These are phyloP conservation scores for Diutina ranongensis DNA, from an alignment of 1,139 yeast species.

Conservation along the genomic window DNA sequence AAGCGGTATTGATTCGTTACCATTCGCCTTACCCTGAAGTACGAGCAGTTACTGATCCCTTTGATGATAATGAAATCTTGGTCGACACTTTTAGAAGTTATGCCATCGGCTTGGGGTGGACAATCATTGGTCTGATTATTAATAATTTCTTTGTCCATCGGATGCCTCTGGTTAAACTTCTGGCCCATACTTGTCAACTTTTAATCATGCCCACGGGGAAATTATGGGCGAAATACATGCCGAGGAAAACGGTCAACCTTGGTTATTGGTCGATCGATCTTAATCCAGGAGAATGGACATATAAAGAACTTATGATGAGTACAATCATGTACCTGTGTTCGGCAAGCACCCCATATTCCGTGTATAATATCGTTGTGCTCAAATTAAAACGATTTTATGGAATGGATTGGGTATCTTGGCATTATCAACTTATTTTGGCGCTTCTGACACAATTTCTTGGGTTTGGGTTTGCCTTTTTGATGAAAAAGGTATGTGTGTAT, in stretches of 20 bases:
- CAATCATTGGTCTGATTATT: constrained; percentile 29
- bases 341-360: constrained; percentile 32
- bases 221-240: constrained; percentile 22
- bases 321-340: constrained; percentile 36
- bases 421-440: constrained; percentile 25
- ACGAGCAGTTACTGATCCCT: constrained; percentile 34
- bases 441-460: constrained; percentile 35
- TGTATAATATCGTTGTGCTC: constrained; percentile 33
- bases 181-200: constrained; percentile 32
- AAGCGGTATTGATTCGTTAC: constrained; percentile 30
- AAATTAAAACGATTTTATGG: constrained; percentile 33
- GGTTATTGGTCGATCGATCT: constrained; percentile 18
- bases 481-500: constrained; percentile 32
- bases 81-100: constrained; percentile 33
- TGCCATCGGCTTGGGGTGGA: constrained; percentile 30
- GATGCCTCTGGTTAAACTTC: constrained; percentile 27
- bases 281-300: constrained; percentile 32
- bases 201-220: constrained; percentile 31
- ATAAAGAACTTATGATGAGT: constrained; percentile 22
- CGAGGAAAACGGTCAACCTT: background rate
- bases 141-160: constrained; percentile 35
- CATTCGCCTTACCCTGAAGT: constrained; percentile 39
- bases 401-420: constrained; percentile 31
- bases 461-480: constrained; percentile 35
- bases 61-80: constrained; percentile 26